Percentiles rank a stretch among this genome's conserved stretches.
These are phyloP conservation scores for Colletotrichum limetticola DNA, from an alignment of 2,329 filamentous ascomycete genomes.

Conservation along the genomic window DNA sequence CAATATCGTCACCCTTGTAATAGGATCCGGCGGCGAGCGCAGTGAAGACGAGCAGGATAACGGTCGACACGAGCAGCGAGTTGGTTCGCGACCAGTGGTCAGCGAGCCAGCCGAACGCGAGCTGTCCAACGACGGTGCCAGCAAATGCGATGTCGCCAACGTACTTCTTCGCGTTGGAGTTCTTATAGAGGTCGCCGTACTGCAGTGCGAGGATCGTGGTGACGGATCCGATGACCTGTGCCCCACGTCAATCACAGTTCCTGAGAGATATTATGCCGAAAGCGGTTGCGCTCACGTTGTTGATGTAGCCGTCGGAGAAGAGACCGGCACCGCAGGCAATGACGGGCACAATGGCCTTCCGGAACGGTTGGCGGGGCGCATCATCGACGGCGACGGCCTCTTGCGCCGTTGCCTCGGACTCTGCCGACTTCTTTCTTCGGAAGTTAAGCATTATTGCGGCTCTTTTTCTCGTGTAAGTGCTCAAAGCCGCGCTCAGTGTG, in stretches of 20 bases:
- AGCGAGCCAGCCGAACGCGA: slow-evolving; percentile 82
- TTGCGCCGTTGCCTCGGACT: slow-evolving; percentile 11
- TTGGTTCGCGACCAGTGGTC: slow-evolving; percentile 89
- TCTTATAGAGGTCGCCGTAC: slow-evolving; percentile 76
- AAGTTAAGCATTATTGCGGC: slow-evolving; percentile 17
- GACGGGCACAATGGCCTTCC: slow-evolving; percentile 64
- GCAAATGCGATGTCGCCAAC: slow-evolving; percentile 87
- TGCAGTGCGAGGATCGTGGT: slow-evolving; percentile 78
- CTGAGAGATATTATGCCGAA: neutral
- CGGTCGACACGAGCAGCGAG: slow-evolving; percentile 81
- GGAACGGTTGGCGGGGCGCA: slow-evolving; percentile 22
- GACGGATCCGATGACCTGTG: slow-evolving; percentile 85
- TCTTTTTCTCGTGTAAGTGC: neutral
- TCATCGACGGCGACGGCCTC: neutral
- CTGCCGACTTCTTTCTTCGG: slow-evolving; percentile 6
- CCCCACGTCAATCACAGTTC: neutral
- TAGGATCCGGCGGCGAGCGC: slow-evolving; percentile 83
- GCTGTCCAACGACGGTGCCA: slow-evolving; percentile 84
- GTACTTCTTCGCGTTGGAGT: slow-evolving; percentile 76
- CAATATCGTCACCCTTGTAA: slow-evolving; percentile 72
- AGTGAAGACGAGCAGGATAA: slow-evolving; percentile 88
- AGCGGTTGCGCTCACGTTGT: slow-evolving; percentile 68
- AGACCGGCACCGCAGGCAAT: slow-evolving; percentile 91
- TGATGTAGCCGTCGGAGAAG: slow-evolving; percentile 93
- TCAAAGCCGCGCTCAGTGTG: neutral